Conservation (phyloP, 1,284 basidiomycete genomes). For the Inonotus obliquus region DNA sequence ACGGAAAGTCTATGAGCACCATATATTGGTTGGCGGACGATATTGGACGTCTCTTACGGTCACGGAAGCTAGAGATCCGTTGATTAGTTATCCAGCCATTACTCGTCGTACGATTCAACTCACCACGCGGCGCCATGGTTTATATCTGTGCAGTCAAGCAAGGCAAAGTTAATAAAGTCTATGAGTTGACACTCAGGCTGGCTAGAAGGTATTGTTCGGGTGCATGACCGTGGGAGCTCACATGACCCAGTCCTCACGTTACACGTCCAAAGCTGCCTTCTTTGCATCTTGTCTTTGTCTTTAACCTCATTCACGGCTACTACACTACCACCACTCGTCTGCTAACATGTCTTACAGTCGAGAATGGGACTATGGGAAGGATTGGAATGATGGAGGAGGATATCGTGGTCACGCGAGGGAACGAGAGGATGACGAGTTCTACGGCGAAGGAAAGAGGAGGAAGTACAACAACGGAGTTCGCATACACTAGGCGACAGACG, state of each 20-base stretch:
- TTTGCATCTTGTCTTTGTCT: not conserved
- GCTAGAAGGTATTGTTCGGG: not conserved
- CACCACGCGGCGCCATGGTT: constrained; percentile 48
- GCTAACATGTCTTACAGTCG: constrained; percentile 65
- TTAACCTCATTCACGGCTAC: constrained; percentile 15
- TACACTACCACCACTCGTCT: not conserved
- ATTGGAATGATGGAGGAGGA: constrained; percentile 41
- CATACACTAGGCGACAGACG: constrained; percentile 21
- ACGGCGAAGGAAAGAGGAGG: constrained; percentile 66
- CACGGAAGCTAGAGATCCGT: constrained; percentile 24
- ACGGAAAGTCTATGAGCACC: constrained; percentile 8
- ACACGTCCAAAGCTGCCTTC: not conserved
- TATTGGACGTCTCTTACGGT: constrained; percentile 24
- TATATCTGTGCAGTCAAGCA: not conserved
- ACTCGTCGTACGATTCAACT: constrained; percentile 18
- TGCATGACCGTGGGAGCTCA: not conserved
- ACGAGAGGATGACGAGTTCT: constrained; percentile 37
- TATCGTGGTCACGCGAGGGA: constrained; percentile 39
- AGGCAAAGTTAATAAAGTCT: no score
- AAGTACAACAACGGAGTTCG: constrained; percentile 72
- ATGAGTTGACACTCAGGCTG: not conserved
- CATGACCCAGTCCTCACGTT: not conserved
- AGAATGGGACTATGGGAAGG: constrained; percentile 78
- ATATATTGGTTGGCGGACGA: constrained; percentile 7
- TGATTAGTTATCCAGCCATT: not conserved